Base-by-base conservation (phyloP, 23 red algal species). In the Gracilaria gracilis region DNA sequence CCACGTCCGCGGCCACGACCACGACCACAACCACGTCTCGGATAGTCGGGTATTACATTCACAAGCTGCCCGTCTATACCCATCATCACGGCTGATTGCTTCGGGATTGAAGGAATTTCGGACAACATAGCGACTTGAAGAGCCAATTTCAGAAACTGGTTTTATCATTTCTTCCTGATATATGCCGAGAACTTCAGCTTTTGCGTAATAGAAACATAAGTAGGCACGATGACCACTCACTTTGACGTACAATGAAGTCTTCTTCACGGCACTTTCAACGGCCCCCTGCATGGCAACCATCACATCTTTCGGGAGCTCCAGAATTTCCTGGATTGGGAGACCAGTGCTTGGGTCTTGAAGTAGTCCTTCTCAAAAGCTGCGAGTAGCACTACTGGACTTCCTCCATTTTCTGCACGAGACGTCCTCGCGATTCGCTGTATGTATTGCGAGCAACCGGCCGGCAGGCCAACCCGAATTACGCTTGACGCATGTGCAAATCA, bases 401-500 rank as follows among this genome's bases (percentile, higher is more conserved):
- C 96, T 32, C 61, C 87, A 49, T 91, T 93, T 37, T 88, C 78
- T 23, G 88, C 96, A n/a, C 87, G 92, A 19, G 82, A 92, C 2
- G 96, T 93, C 48, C 92, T 49, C 21, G 85, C 91, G 37, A 95
- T 69, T 35, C 96, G 85, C 48, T 98, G 91, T 42, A 98, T 79
- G 73, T 98, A 98, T 59, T 94, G 88, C 24, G 59, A 76, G 19
- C 73, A 61, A 79, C 90, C 88, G 15, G 83, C 40, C 19, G 96
- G 96, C 37, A 94, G 29, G 48, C 92, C 96, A 51, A 92, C 91
- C 32, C 95, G 88, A 42, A 98, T 86, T 13, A 98, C 96, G 44
- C 76, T 81, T 31, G 86, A 79, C 20, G 90, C 88, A 37, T 70
- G 67, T 15, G 67, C 67, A 23, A 73, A 44, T 73, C 44, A 35